A percentile compares a stretch with the other conserved stretches of the same genome.
phyloP scores from a whole-genome alignment of 1,284 basidiomycete genomes.

The Rhizoctonia solani region DNA sequence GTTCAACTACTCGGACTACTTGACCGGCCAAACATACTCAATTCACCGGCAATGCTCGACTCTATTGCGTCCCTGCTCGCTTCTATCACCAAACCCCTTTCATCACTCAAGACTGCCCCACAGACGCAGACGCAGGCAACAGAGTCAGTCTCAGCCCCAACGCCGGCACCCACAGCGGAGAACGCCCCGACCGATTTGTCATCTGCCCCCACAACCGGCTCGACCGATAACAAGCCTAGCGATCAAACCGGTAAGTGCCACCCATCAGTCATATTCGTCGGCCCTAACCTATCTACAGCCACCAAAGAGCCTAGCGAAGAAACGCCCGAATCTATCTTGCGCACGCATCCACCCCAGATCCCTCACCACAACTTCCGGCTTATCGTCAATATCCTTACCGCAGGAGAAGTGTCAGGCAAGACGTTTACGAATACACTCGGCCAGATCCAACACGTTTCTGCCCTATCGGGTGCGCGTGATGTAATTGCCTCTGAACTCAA shows the following conservation, averaged over 20 bases:
- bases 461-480: conserved; percentile 83
- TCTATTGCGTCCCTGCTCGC: conserved; percentile 84
- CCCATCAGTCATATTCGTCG: conserved; percentile 11
- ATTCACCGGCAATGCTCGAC: conserved; percentile 88
- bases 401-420: conserved; percentile 91
- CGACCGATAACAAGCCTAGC: conserved; percentile 4
- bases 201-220: conserved; percentile 10
- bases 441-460: conserved; percentile 87
- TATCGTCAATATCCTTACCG: conserved; percentile 91
- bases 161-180: conserved; percentile 6
- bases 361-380: conserved; percentile 79
- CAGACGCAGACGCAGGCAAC: conserved; percentile 42
- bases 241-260: conserved; percentile 7
- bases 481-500: conserved; percentile 86
- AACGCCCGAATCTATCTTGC: conserved; percentile 32
- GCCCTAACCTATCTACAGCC: conserved; percentile 19
- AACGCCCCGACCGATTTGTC: conserved; percentile 19
- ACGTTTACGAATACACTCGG: conserved; percentile 90
- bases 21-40: conserved; percentile 81
- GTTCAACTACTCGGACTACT: conserved; percentile 84
- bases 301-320: conserved; percentile 31
- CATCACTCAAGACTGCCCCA: conserved; percentile 54
- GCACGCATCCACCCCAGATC: conserved; percentile 73
- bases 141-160: background rate
- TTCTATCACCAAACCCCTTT: conserved; percentile 81